A percentile compares a stretch with the other conserved stretches of the same genome.
Conservation (phyloP, 2,329 filamentous ascomycete species). For the Hypoxylon sp. region DNA sequence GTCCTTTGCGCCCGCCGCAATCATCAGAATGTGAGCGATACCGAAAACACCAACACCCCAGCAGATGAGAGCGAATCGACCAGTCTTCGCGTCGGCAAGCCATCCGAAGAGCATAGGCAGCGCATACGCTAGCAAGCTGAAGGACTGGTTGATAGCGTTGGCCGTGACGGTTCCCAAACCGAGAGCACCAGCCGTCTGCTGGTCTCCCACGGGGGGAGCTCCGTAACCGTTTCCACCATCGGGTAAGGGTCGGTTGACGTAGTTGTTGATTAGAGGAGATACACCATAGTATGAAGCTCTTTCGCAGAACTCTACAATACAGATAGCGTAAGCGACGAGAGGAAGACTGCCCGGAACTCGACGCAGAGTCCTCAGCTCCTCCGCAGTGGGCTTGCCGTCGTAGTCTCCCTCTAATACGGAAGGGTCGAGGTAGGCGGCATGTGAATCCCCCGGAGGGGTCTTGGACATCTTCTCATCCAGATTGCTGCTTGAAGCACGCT, state of each 20-base stretch:
- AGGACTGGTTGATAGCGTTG: constrained; percentile 62
- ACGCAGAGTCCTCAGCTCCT: constrained; percentile 52
- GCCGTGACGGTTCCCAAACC: constrained; percentile 64
- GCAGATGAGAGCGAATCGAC: constrained; percentile 77
- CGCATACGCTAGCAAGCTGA: constrained; percentile 65
- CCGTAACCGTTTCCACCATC: constrained; percentile 57
- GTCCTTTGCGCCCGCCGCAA: constrained; percentile 62
- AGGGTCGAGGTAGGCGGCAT: constrained; percentile 41
- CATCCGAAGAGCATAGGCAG: constrained; percentile 64
- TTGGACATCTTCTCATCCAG: constrained; percentile 29
- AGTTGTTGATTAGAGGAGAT: constrained; percentile 65
- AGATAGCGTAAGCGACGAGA: constrained; percentile 63
- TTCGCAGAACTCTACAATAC: constrained; percentile 67
- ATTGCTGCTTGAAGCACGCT: constrained; percentile 22
- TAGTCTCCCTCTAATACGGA: constrained; percentile 43
- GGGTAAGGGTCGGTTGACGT: constrained; percentile 67
- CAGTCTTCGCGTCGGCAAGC: constrained; percentile 73
- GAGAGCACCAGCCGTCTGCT: constrained; percentile 65
- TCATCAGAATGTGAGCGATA: constrained; percentile 73
- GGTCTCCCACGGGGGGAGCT: constrained; percentile 51
- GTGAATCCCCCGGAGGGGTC: constrained; percentile 29
- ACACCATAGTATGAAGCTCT: constrained; percentile 68
- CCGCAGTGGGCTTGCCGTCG: constrained; percentile 54
- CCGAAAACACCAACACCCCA: constrained; percentile 73
- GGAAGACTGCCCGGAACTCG: constrained; percentile 60